phyloP scores from a whole-genome alignment of 1,284 basidiomycete species.

The Mycosarcoma mackinlayi region DNA sequence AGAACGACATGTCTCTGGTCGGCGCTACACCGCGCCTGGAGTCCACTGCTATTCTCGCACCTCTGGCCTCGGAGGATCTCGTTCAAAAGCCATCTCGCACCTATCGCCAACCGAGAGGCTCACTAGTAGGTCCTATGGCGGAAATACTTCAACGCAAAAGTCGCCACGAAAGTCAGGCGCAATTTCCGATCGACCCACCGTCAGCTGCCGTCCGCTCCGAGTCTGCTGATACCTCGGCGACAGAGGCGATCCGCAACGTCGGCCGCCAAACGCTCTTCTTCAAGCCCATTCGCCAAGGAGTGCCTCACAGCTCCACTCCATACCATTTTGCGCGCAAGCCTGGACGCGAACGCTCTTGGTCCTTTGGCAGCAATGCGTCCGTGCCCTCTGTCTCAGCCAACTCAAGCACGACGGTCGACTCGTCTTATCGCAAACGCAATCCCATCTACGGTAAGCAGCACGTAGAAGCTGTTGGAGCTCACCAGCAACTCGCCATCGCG shows the following conservation, averaged over 20 bases:
- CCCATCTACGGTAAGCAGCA: conserved; percentile 32
- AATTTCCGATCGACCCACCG: background rate
- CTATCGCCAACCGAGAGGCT: conserved; percentile 12
- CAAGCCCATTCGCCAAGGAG: conserved; percentile 11
- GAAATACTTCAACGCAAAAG: background rate
- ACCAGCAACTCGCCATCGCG: background rate
- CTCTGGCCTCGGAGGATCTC: background rate
- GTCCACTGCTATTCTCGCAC: conserved; percentile 4
- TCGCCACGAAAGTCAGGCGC: background rate
- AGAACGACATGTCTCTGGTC: conserved; percentile 36
- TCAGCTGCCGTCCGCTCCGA: background rate
- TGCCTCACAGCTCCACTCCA: conserved; percentile 8
- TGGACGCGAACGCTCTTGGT: conserved; percentile 10
- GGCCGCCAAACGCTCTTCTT: conserved; percentile 29
- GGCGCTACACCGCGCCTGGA: conserved; percentile 18
- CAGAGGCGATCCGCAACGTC: conserved; percentile 20
- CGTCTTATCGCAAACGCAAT: conserved; percentile 14
- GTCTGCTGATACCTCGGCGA: conserved; percentile 13
- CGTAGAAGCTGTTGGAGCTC: background rate
- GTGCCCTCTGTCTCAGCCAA: background rate
- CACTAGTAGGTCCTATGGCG: conserved; percentile 19
- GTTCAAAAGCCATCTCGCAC: background rate
- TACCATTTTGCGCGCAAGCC: background rate
- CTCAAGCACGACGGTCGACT: background rate
- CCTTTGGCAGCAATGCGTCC: conserved; percentile 19